Conservation (phyloP, 169 alveolate species). For the Cystoisospora suis region DNA sequence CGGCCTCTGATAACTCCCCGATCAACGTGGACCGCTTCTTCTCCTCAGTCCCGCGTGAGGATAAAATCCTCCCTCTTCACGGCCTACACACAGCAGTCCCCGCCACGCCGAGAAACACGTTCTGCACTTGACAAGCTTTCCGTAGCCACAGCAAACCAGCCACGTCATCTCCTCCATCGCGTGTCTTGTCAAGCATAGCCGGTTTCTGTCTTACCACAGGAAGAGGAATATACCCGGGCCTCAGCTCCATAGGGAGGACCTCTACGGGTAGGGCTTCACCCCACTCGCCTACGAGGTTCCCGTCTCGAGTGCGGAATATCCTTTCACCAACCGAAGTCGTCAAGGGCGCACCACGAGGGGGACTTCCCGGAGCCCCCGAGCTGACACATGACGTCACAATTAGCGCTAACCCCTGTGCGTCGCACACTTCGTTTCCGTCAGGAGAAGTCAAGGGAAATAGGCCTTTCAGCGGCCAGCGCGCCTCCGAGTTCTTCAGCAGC, state of each 20-base stretch:
- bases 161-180: neutral
- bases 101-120: neutral
- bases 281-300: neutral
- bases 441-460: neutral
- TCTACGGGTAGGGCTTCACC: neutral
- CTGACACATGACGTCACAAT: neutral
- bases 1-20: too few species aligned
- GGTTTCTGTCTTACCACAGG: neutral
- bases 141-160: neutral
- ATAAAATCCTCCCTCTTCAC: neutral
- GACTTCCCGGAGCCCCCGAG: neutral
- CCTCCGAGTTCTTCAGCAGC: neutral
- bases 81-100: neutral
- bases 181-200: too few species aligned
- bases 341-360: neutral
- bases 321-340: neutral
- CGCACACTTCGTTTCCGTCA: neutral
- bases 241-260: neutral
- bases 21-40: too few species aligned
- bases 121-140: neutral
- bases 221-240: neutral
- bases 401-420: neutral
- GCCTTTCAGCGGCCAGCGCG: neutral
- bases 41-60: neutral
- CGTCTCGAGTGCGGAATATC: neutral